These are phyloP conservation scores for Vitis labrusca DNA, from an alignment of 164 flowering plant species.

Conservation along the genomic window DNA sequence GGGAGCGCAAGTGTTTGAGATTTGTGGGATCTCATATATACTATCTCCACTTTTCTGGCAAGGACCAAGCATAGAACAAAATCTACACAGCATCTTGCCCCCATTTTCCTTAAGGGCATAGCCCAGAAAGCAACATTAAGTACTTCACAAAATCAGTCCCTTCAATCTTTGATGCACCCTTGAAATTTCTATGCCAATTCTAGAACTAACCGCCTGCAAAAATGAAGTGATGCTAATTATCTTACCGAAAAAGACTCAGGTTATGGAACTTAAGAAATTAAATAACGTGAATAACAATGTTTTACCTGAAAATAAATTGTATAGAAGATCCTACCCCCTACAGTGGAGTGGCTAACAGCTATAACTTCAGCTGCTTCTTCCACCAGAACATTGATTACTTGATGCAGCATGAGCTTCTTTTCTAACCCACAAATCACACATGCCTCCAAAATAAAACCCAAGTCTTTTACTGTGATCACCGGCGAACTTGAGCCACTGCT, in stretches of 20 bases:
- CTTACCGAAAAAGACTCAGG: background rate
- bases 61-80: no score
- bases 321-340: background rate
- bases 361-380: conserved; percentile 14
- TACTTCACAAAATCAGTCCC: background rate
- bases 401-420: conserved; percentile 5
- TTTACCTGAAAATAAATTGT: conserved; percentile 7
- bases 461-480: background rate
- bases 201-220: background rate
- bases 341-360: background rate
- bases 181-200: background rate
- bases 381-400: conserved; percentile 11
- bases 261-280: background rate
- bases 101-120: background rate
- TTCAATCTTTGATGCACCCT: background rate
- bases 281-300: background rate
- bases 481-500: background rate
- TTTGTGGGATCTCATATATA: no score
- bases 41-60: no score
- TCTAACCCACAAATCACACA: background rate
- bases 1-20: no score
- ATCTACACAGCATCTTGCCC: no score
- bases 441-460: background rate
- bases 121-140: background rate
- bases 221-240: background rate